Evolutionary conservation across 2,329 filamentous ascomycete genomes (phyloP).

Genomic region (Hymenoscyphus fructigenus): DNA sequence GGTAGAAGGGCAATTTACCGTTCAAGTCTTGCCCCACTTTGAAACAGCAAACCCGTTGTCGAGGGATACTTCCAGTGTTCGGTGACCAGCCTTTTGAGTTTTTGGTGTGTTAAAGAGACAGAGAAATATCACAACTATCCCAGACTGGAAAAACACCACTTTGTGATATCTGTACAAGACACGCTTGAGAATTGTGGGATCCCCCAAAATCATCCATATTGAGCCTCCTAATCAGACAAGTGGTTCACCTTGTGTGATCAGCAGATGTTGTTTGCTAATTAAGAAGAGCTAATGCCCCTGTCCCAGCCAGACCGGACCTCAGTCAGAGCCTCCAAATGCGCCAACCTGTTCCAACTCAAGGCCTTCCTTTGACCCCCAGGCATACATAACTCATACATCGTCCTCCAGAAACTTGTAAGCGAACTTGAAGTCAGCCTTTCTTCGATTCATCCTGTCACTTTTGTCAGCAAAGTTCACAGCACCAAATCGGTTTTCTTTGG

Average conservation of each 20-base stretch:
- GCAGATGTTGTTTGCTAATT: conserved; percentile 32
- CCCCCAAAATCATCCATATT: not conserved
- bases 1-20: too few species aligned
- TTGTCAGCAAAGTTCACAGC: conserved; percentile 9
- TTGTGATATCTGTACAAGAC: conserved; percentile 1
- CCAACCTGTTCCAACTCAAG: conserved; percentile 69
- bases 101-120: too few species aligned
- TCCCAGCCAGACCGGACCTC: conserved; percentile 59
- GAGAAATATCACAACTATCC: too few species aligned
- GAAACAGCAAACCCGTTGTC: too few species aligned
- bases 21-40: too few species aligned
- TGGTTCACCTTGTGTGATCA: conserved; percentile 21
- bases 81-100: too few species aligned
- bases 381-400: conserved; percentile 62
- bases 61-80: too few species aligned
- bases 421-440: conserved; percentile 98
- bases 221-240: not conserved
- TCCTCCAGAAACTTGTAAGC: conserved; percentile 97
- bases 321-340: conserved; percentile 58
- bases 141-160: not conserved
- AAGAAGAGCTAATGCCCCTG: conserved; percentile 27
- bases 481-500: conserved; percentile 11
- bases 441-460: conserved; percentile 83
- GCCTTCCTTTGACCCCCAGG: conserved; percentile 62
- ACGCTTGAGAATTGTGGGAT: not conserved